Base-by-base conservation (phyloP, 176 grass and related monocot species). In the Rhynchospora tenuis region DNA sequence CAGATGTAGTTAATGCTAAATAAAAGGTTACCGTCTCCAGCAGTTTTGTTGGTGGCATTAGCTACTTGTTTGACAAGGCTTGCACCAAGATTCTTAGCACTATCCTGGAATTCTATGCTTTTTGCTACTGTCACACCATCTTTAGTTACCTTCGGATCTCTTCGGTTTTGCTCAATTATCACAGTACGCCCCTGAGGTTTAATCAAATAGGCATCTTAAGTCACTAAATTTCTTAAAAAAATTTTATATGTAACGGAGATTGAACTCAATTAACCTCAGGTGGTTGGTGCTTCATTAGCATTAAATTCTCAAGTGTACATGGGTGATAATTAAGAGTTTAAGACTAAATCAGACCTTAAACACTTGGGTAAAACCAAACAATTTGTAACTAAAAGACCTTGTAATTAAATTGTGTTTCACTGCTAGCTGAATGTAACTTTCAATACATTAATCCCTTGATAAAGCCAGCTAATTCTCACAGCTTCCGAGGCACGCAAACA, bases 41-140 rank as follows among this genome's bases (percentile, higher is more conserved):
- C 95, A 64, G 79, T 86, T 87, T 91, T 91, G 45, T 90, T 98
- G 55, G 95, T 98, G 71, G 90, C 87, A 80, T 91, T 88, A 55
- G 95, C 95, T 67, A 98, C 95, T 43, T 93, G 92, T 84, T 98
- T 98, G 72, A 98, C 95, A 85, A 98, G 89, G 83, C 83, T 88
- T 10, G 95, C 92, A 57, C 95, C 92, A 22, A 94, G 81, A 87
- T 98, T 98, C 83, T 91, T 94, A 24, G 72, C 72, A 29, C 84
- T 93, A 60, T 94, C 89, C 84, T 91, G 86, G 38, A 98, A 98
- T 81, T 98, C 95, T 4, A 94, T 94, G 63, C 87, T 93, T 81
- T 94, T 98, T 26, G 95, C 95, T 59, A 98, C 92, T 19, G 90
- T 98, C 60, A 94, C 95, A 16, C 95, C 95, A 85, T 98, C 95